Evolutionary conservation across 1,284 basidiomycete species (phyloP).

Genomic region (Gomphus bonarii): DNA sequence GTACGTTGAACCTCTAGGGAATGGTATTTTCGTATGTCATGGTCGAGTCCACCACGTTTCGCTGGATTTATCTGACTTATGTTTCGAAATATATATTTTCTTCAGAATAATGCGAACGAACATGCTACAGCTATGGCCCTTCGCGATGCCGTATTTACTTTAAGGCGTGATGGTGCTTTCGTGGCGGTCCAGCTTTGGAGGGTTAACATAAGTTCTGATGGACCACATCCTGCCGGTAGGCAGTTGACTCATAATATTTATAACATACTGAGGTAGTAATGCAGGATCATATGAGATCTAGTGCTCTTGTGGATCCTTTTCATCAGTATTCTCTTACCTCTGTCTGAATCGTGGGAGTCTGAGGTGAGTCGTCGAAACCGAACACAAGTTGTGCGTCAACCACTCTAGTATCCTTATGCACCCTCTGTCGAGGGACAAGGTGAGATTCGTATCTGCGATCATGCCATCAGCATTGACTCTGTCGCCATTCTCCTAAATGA

Average conservation of each 20-base stretch:
- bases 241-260: neutral
- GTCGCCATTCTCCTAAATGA: neutral
- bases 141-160: constrained; percentile 55
- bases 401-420: constrained; percentile 50
- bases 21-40: constrained; percentile 63
- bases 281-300: constrained; percentile 70
- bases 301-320: constrained; percentile 62
- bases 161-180: constrained; percentile 63
- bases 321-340: constrained; percentile 62
- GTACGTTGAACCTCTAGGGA: constrained; percentile 33
- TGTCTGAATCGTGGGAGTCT: constrained; percentile 53
- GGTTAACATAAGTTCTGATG: constrained; percentile 57
- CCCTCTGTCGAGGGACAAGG: constrained; percentile 58
- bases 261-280: neutral
- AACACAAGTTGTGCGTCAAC: neutral
- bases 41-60: neutral
- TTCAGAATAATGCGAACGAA: constrained; percentile 51
- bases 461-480: neutral
- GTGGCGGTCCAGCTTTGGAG: constrained; percentile 64
- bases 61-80: neutral
- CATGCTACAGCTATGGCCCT: constrained; percentile 55
- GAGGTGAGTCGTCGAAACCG: constrained; percentile 35
- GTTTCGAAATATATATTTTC: constrained; percentile 61
- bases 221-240: constrained; percentile 65
- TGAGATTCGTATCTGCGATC: constrained; percentile 20